Evolutionary conservation across 2,329 filamentous ascomycete species (phyloP).

Genomic region (Fusarium robinianum): DNA sequence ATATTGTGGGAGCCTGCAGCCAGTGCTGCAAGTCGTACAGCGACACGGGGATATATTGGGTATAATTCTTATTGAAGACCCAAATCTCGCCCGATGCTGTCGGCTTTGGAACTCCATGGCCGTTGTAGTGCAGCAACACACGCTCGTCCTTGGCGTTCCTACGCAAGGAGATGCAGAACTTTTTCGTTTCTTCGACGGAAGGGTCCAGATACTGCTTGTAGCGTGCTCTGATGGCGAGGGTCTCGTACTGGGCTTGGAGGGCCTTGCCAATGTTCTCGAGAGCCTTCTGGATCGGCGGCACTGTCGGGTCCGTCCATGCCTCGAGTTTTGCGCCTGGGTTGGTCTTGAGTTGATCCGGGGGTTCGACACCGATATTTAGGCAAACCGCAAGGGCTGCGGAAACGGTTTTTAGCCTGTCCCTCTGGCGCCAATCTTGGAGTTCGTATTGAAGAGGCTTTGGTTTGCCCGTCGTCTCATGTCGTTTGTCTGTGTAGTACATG

Average conservation of each 20-base stretch:
- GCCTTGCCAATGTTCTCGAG: constrained; percentile 95
- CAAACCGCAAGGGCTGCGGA: constrained; percentile 93
- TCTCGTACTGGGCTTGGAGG: constrained; percentile 95
- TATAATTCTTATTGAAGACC: constrained; percentile 99
- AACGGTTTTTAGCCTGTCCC: constrained; percentile 93
- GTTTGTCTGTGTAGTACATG: constrained; percentile 99
- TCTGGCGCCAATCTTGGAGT: constrained; percentile 95
- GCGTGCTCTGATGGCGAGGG: constrained; percentile 88
- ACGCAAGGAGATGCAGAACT: constrained; percentile 88
- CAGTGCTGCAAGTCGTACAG: constrained; percentile 94
- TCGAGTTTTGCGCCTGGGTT: constrained; percentile 91
- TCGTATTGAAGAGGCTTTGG: constrained; percentile 70
- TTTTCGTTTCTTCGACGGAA: constrained; percentile 95
- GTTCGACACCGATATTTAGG: constrained; percentile 96
- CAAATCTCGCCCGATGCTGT: constrained; percentile 96
- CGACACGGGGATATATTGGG: constrained; percentile 96
- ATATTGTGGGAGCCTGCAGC: constrained; percentile 93
- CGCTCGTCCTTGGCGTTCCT: constrained; percentile 95
- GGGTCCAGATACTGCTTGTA: constrained; percentile 98
- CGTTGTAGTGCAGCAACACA: constrained; percentile 98
- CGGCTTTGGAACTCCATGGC: constrained; percentile 93
- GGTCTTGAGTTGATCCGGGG: constrained; percentile 95
- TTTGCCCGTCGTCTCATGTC: constrained; percentile 91
- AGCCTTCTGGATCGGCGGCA: constrained; percentile 78
- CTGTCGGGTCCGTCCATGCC: constrained; percentile 93